These are phyloP conservation scores for Datisca glomerata DNA, from an alignment of 306 rosid genomes.

Conservation along the genomic window DNA sequence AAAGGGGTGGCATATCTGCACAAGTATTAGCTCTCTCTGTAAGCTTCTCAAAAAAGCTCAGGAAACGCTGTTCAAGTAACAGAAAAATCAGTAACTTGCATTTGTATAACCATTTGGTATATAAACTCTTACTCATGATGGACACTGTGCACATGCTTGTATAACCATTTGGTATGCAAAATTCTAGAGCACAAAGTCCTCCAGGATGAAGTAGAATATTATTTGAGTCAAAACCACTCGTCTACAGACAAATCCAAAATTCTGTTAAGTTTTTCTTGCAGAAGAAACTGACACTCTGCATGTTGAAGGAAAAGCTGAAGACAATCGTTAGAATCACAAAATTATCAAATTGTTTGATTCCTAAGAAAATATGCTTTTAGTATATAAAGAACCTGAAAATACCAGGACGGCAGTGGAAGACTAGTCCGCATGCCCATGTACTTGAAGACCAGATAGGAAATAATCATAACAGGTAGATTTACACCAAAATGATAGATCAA, in stretches of 20 bases:
- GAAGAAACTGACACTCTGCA: background rate
- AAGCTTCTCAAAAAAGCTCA: conserved; percentile 5
- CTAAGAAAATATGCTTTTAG: conserved; percentile 18
- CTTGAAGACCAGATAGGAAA: conserved; percentile 75
- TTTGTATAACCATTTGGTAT: too few species aligned
- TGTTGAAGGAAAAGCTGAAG: too few species aligned
- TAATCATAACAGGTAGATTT: conserved; percentile 80
- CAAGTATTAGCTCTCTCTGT: conserved; percentile 12
- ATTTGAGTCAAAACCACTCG: too few species aligned
- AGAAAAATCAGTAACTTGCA: conserved; percentile 2
- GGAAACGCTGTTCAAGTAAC: conserved; percentile 11
- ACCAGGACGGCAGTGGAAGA: conserved; percentile 97
- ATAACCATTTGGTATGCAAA: conserved; percentile 91
- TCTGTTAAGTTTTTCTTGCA: conserved; percentile 3
- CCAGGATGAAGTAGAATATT: conserved; percentile 82
- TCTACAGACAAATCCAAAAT: too few species aligned
- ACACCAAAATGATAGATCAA: conserved; percentile 79
- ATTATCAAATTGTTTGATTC: too few species aligned
- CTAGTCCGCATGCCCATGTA: conserved; percentile 85
- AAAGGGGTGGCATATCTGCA: too few species aligned
- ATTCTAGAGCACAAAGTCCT: conserved; percentile 90
- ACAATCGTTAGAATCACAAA: too few species aligned
- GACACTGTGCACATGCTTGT: conserved; percentile 87
- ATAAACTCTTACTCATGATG: conserved; percentile 83
- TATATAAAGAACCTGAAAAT: conserved; percentile 70